These are phyloP conservation scores for Penicillium fuscoglaucum DNA, from an alignment of 2,329 filamentous ascomycete genomes.

Conservation along the genomic window DNA sequence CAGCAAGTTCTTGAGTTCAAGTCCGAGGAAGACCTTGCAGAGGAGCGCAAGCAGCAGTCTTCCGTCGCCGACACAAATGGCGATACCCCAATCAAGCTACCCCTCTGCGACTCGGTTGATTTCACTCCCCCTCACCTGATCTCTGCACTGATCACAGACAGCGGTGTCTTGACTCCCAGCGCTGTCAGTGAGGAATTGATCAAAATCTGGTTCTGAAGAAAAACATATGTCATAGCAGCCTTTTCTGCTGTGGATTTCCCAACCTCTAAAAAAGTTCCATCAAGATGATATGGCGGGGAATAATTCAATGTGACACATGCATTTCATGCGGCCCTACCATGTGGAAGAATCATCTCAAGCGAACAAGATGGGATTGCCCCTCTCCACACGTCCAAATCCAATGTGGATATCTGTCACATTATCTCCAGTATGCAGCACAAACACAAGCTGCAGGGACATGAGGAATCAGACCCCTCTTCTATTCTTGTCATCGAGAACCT, in stretches of 20 bases:
- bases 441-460: not conserved
- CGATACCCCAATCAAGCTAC: conserved; percentile 21
- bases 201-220: conserved; percentile 57
- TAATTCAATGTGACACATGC: conserved; percentile 8
- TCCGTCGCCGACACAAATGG: conserved; percentile 25
- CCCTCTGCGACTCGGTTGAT: conserved; percentile 45
- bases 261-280: conserved; percentile 5
- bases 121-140: conserved; percentile 62
- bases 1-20: conserved; percentile 76
- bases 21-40: conserved; percentile 52
- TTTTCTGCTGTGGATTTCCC: conserved; percentile 15
- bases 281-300: conserved; percentile 20
- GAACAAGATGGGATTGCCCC: not conserved
- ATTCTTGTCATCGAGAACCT: not conserved
- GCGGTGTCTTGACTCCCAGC: conserved; percentile 62
- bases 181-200: conserved; percentile 68
- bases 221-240: not conserved
- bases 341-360: not conserved
- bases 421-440: not conserved
- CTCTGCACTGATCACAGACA: conserved; percentile 65
- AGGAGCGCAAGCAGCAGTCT: conserved; percentile 48
- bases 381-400: not conserved
- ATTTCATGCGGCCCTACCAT: not conserved
- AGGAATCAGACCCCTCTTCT: not conserved
- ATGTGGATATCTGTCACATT: not conserved